Conservation (phyloP, 2,329 filamentous ascomycete species). For the Colletotrichum agaves region DNA sequence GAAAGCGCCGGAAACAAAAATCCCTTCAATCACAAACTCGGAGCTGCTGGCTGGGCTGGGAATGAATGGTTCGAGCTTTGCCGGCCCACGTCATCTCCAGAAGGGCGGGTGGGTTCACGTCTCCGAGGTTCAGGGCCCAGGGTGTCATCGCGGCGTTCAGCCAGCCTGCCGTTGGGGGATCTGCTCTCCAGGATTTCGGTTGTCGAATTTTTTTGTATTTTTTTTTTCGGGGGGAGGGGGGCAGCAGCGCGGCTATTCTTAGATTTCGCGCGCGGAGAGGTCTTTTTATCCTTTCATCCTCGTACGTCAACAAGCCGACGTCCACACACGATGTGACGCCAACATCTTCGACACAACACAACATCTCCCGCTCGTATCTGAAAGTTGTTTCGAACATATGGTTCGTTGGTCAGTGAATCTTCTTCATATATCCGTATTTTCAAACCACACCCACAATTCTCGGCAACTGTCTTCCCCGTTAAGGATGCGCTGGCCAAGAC, state of each 20-base stretch:
- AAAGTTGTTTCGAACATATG: slow-evolving; percentile 21
- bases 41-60: slow-evolving; percentile 17
- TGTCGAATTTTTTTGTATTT: slow-evolving; percentile 30
- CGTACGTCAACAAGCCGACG: slow-evolving; percentile 16
- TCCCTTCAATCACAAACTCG: slow-evolving; percentile 38
- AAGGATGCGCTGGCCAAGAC: background rate
- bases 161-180: slow-evolving; percentile 32
- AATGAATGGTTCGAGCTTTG: slow-evolving; percentile 33
- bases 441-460: background rate
- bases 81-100: slow-evolving; percentile 24
- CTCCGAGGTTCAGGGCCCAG: slow-evolving; percentile 33
- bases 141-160: slow-evolving; percentile 32
- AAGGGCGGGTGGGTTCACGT: background rate
- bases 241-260: slow-evolving; percentile 34
- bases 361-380: slow-evolving; percentile 1
- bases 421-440: background rate
- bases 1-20: slow-evolving; percentile 38
- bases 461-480: background rate
- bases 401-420: background rate
- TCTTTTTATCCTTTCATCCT: no score
- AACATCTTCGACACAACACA: slow-evolving; percentile 20
- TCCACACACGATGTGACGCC: slow-evolving; percentile 31
- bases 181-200: slow-evolving; percentile 38
- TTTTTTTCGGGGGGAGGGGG: background rate
- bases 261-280: slow-evolving; percentile 28